Evolutionary conservation across 23 red algal species (phyloP).

Genomic region (Gracilaria caudata): DNA sequence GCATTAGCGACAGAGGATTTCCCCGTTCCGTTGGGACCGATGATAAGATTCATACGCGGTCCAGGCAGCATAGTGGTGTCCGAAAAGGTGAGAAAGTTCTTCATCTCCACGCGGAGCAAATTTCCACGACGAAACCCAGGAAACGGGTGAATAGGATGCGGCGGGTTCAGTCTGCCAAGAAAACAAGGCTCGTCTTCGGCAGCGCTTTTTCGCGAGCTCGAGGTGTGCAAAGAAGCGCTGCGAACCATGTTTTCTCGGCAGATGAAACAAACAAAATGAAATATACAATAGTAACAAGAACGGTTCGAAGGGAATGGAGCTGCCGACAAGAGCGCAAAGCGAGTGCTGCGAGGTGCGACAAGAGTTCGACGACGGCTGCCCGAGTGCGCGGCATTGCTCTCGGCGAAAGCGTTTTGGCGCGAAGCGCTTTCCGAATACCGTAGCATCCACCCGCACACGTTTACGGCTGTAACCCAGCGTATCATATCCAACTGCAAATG

Average conservation of each 20-base stretch:
- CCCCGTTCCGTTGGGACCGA: conserved; percentile 95
- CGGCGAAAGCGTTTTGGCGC: not conserved
- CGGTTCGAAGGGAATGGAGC: not conserved
- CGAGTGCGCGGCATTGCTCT: not conserved
- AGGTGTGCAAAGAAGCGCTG: conserved; percentile 4
- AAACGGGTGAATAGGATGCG: conserved; percentile 38
- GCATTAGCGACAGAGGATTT: conserved; percentile 91
- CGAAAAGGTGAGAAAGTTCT: conserved; percentile 92
- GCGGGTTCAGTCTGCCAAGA: not conserved
- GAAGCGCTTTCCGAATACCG: not conserved
- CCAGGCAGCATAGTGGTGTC: conserved; percentile 78
- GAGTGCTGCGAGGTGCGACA: not conserved
- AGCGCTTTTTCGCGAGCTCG: not conserved
- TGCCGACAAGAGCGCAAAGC: too few relatives aligned
- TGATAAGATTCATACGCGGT: conserved; percentile 83
- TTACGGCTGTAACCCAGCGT: too few relatives aligned
- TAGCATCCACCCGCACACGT: too few relatives aligned
- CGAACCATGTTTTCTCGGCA: not conserved
- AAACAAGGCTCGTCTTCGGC: conserved; percentile 29
- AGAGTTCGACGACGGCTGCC: not conserved
- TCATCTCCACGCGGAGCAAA: conserved; percentile 79
- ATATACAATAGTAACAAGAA: not conserved
- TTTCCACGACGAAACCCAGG: conserved; percentile 76
- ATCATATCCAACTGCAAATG: too few relatives aligned
- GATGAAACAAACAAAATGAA: not conserved